Percentiles rank a stretch among this genome's conserved stretches.
Evolutionary conservation across 2,329 filamentous ascomycete genomes (phyloP).

Genomic region (Parastagonospora avenae): DNA sequence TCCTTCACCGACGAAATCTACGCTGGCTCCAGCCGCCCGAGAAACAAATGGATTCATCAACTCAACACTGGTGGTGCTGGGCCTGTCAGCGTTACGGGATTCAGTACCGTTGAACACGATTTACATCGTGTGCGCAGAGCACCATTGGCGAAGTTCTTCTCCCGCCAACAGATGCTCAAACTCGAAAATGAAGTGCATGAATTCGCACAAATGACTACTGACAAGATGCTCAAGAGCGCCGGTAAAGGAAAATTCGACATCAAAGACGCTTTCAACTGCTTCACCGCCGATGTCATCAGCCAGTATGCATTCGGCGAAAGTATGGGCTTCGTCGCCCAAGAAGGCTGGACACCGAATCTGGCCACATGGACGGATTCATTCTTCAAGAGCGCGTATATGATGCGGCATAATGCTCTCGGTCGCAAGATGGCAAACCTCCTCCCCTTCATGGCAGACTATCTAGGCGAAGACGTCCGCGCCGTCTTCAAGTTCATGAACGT

Average conservation of each 20-base stretch:
- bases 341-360: constrained; percentile 35
- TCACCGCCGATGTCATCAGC: constrained; percentile 32
- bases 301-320: constrained; percentile 34
- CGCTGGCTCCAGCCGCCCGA: constrained; percentile 25
- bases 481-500: constrained; percentile 35
- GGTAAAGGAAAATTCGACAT: constrained; percentile 27
- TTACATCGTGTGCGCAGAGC: constrained; percentile 39
- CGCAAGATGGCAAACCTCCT: constrained; percentile 29
- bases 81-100: constrained; percentile 31
- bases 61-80: constrained; percentile 32
- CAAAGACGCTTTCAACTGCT: constrained; percentile 37
- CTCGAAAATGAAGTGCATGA: constrained; percentile 28
- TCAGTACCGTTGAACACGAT: constrained; percentile 35
- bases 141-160: constrained; percentile 46
- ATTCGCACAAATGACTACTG: constrained; percentile 18
- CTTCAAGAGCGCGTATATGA: constrained; percentile 34
- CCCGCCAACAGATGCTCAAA: constrained; percentile 35
- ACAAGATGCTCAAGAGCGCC: constrained; percentile 26
- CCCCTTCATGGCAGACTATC: constrained; percentile 32
- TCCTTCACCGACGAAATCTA: constrained; percentile 43
- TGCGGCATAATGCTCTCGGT: constrained; percentile 30
- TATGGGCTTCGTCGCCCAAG: constrained; percentile 34
- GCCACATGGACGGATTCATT: constrained; percentile 34
- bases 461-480: constrained; percentile 31
- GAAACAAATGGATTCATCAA: constrained; percentile 32